Conservation (phyloP, 441 rosid genomes). For the Gossypium laxum region DNA sequence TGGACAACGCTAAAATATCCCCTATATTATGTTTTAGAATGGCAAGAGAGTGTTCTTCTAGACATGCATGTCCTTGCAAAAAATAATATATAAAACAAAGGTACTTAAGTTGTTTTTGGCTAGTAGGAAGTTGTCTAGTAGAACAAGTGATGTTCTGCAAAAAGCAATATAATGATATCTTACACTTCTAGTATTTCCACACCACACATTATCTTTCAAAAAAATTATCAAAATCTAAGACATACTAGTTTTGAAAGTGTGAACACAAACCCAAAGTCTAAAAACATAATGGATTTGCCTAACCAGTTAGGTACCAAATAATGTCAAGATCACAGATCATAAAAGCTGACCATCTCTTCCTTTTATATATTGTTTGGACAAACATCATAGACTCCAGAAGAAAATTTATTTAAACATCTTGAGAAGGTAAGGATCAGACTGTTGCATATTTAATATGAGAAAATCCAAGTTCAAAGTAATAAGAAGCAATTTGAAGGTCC, state of each 20-base stretch:
- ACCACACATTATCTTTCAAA: neutral
- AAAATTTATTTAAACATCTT: neutral
- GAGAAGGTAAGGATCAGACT: neutral
- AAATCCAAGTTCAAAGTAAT: neutral
- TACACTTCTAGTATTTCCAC: neutral
- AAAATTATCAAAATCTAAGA: neutral
- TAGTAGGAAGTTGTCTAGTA: neutral
- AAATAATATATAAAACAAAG: neutral
- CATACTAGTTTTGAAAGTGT: neutral
- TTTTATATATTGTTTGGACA: neutral
- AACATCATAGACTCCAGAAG: neutral
- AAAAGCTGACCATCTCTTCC: neutral
- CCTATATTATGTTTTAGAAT: neutral
- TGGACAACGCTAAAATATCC: neutral
- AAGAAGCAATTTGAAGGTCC: neutral
- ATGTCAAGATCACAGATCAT: neutral
- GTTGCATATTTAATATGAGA: neutral
- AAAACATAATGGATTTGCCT: neutral
- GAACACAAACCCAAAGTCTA: neutral
- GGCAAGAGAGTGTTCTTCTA: neutral
- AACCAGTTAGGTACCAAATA: neutral
- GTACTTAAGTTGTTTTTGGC: neutral
- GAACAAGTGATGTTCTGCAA: neutral
- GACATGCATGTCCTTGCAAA: neutral
- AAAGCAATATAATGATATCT: neutral